Evolutionary conservation across 345 rosid genomes (phyloP), one percentile per base, ranked within the genome.

Genomic region (Bruguiera sexangula): DNA sequence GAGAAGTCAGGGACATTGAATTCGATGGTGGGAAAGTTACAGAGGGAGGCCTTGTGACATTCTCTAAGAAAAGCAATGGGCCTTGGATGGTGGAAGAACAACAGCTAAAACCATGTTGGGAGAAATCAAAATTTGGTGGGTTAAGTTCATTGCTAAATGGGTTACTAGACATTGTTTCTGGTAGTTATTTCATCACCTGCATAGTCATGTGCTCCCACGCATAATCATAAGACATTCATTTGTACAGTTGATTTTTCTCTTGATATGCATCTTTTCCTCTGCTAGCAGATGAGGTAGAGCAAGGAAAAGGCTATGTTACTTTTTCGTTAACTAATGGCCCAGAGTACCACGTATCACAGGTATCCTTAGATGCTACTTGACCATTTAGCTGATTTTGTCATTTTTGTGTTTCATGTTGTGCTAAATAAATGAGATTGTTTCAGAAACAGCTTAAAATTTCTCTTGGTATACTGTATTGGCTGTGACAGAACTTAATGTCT

Each of bases 261-360:
- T 62, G 37, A 58, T 54, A 36, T 71, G 37, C 55, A 27, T 59
- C 50, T 67, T 51, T 68, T 37, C 39, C 53, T 57, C 69, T 66
- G 71, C 24, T 78, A 48, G 43, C 85, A 92, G 99, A 88, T 79
- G 83, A 75, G 57, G 70, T 81, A 3, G 88, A 75, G 37, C 80
- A 80, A 11, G 76, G 89, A 0, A 87, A 80, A 80, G 99, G 99
- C 43, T 90, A 76, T 60, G 81, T 90, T 73, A 92, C 97, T 67
- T 90, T 96, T 82, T 96, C 98, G 1, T 80, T 96, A 73, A 88
- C 94, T 31, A 96, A 89, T 78, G 99, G 99, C 65, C 98, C 98
- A 19, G 98, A 90, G 73, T 96, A 92, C 78, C 99, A 96, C 75
- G 85, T 96, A 69, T 96, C 99, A 16, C 98, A 96, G 98, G 99